Conservation (phyloP, 2,329 filamentous ascomycete species). For the Paraphoma sp. region DNA sequence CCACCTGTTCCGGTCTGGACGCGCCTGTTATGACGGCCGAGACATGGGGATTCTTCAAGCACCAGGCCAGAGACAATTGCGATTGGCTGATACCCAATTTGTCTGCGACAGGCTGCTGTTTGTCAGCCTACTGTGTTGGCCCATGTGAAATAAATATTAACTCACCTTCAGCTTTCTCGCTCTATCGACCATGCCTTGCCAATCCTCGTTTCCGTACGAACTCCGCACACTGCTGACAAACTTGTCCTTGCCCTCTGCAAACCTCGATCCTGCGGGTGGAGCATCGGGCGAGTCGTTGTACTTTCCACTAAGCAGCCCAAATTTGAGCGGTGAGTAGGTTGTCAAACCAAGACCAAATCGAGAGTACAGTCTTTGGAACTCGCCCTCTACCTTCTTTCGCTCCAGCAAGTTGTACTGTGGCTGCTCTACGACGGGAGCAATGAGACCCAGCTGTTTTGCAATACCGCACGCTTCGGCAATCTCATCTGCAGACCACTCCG, state of each 20-base stretch:
- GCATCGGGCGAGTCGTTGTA: conserved; percentile 63
- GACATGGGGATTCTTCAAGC: conserved; percentile 44
- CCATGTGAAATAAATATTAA: background rate
- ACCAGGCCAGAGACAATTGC: conserved; percentile 44
- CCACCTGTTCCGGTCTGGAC: conserved; percentile 36
- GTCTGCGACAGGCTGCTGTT: conserved; percentile 61
- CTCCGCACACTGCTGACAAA: conserved; percentile 59
- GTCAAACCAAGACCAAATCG: conserved; percentile 63
- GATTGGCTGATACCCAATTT: conserved; percentile 65
- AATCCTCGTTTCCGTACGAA: conserved; percentile 57
- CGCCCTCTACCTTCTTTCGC: conserved; percentile 64
- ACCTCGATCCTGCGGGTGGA: conserved; percentile 64
- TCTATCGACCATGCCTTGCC: conserved; percentile 64
- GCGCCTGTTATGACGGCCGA: conserved; percentile 40
- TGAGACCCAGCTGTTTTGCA: conserved; percentile 65
- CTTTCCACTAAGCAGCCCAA: conserved; percentile 66
- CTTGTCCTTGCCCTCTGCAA: conserved; percentile 63
- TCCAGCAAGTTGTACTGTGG: conserved; percentile 66
- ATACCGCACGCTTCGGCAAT: conserved; percentile 67
- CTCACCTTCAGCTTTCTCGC: conserved; percentile 54
- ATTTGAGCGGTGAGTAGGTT: conserved; percentile 63
- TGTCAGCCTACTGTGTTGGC: conserved; percentile 6
- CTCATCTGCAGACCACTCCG: conserved; percentile 65
- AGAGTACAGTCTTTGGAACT: conserved; percentile 62
- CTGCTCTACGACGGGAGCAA: conserved; percentile 59